Percentiles rank a stretch among this genome's conserved stretches.
Conservation (phyloP, 2,329 filamentous ascomycete species). For the Penicillium sp. region DNA sequence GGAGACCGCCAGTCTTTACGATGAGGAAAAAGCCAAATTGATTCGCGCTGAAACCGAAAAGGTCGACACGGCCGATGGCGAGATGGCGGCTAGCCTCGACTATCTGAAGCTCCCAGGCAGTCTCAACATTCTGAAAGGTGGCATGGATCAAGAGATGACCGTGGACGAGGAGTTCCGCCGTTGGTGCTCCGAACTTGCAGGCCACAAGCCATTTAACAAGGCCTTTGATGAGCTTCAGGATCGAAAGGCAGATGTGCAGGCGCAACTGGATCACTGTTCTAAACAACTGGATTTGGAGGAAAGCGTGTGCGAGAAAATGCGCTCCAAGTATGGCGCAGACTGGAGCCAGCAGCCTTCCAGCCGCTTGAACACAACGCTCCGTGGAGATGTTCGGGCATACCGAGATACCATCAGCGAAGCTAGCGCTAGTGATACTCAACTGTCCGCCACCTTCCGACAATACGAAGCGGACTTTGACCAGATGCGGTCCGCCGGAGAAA, state of each 20-base stretch:
- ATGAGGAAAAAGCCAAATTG: constrained; percentile 97
- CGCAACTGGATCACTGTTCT: constrained; percentile 73
- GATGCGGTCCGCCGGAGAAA: constrained; percentile 87
- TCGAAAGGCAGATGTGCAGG: constrained; percentile 74
- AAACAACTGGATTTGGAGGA: constrained; percentile 97
- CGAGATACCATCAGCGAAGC: constrained; percentile 88
- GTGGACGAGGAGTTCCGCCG: constrained; percentile 89
- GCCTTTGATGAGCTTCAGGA: constrained; percentile 78
- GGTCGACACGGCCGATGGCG: constrained; percentile 87
- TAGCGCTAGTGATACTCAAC: constrained; percentile 77
- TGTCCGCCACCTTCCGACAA: constrained; percentile 80
- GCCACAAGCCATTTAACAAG: constrained; percentile 74
- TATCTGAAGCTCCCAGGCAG: constrained; percentile 89
- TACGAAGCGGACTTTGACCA: constrained; percentile 90
- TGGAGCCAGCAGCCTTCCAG: constrained; percentile 98
- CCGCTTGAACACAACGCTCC: constrained; percentile 80
- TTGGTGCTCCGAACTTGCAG: constrained; percentile 92
- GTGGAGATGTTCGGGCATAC: constrained; percentile 85
- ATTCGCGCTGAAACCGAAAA: constrained; percentile 91
- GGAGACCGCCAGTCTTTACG: constrained; percentile 93
- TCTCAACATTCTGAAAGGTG: constrained; percentile 87
- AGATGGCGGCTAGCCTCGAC: constrained; percentile 93
- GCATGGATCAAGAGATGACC: constrained; percentile 82
- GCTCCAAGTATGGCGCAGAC: constrained; percentile 90
- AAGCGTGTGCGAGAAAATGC: constrained; percentile 98